Base-by-base conservation (phyloP, 768 basidiomycete species). In the Amyloporia xantha region DNA sequence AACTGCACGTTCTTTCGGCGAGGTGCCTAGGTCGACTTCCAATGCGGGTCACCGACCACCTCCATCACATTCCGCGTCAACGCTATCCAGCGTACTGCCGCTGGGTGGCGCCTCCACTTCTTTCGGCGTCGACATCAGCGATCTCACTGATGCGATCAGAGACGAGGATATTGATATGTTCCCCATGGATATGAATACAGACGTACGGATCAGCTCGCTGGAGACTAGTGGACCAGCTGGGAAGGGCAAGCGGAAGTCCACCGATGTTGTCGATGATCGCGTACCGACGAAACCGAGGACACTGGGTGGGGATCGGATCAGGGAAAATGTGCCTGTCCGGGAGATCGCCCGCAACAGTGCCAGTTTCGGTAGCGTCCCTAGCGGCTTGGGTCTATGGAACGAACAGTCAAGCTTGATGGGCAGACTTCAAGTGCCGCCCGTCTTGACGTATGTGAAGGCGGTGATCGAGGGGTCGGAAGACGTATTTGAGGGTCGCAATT, bases 401-500 rank as follows among this genome's bases (percentile, higher is more conserved):
- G 46, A 44, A n/a, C 43, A 49, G 4, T 49, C 47, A 12, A 33
- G 20, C 39, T 20, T 61, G 1, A 51, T 62, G 12, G 61, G 68
- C 17, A 59, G 65, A n/a, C 59, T 90, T 45, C 77, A 79, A 1
- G 65, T 79, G 1, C 84, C 82, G 4, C 66, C 79, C 2, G 58
- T 62, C 40, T 55, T 58, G 41, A 64, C 52, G 13, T 59, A 55
- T 44, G 47, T 62, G 35, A 74, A 75, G 35, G 70, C 72, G 2
- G 71, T 73, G 19, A 71, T 86, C n/a, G 83, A 88, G 9, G 82
- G 80, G 4, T 75, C 71, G 24, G 81, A 82, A 3, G 79, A 86
- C 47, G 58, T 82, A 6, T 66, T 96, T 33, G 92, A 97, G 63
- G 89, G 71, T 2, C 71, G 79, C 43, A 97, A 99, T 70, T 73